Evolutionary conservation across 2,329 filamentous ascomycete species (phyloP).

Genomic region (Ilyonectria sp.): DNA sequence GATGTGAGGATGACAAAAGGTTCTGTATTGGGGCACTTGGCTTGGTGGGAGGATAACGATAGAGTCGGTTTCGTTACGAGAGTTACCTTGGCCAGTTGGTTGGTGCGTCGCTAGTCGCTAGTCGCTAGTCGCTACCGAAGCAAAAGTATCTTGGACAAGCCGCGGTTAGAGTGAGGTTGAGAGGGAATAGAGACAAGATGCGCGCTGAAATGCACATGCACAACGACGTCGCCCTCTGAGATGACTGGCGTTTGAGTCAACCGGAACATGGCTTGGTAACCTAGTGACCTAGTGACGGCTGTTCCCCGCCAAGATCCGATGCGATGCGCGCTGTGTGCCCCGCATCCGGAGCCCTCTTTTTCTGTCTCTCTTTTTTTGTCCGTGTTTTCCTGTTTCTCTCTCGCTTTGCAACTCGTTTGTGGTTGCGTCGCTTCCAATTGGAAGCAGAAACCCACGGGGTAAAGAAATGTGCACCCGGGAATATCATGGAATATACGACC

Average conservation of each 20-base stretch:
- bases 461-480: no score
- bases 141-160: background rate
- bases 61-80: background rate
- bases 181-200: background rate
- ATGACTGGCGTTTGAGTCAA: conserved; percentile 32
- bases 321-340: conserved; percentile 25
- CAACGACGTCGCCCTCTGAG: conserved; percentile 5
- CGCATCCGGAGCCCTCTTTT: conserved; percentile 13
- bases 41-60: background rate
- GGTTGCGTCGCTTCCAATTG: no score
- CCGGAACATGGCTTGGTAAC: conserved; percentile 8
- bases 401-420: background rate
- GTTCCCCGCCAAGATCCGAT: conserved; percentile 32
- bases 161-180: background rate
- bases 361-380: background rate
- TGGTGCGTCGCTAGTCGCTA: background rate
- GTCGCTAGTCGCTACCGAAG: background rate
- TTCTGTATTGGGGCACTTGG: background rate
- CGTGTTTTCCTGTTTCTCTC: background rate
- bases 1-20: background rate
- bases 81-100: background rate
- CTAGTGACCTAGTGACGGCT: conserved; percentile 10
- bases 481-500: no score
- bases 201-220: conserved; percentile 18
- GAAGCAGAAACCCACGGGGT: no score